Base-by-base conservation (phyloP, 192 early-diverging fungal genomes). In the Dissophora ornata region DNA sequence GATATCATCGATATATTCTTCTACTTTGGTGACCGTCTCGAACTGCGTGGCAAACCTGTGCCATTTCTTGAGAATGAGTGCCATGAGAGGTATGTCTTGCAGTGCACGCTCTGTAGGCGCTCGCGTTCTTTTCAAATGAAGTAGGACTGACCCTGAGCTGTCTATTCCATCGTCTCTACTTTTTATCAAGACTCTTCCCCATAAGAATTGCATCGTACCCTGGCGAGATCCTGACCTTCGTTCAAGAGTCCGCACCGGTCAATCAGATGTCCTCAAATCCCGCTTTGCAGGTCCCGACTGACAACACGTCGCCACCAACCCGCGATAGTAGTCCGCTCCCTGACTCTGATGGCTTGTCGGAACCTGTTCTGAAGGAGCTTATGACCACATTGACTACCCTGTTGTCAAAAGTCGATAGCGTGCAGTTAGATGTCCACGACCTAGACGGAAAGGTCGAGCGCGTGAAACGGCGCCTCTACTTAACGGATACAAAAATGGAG, bases 1-100 rank as follows among this genome's bases (percentile, higher is more conserved):
- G 64, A 67, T 49, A 66, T 62, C 15, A 54, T 47, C 8, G 64
- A 77, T 44, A 58, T 64, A 8, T 77, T 67, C 22, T 50, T 42
- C 26, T 28, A 57, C 22, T 60, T 62, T 36, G 63, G 50, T n/a
- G 50, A 61, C 28, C 42, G 42, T 1, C 59, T 77, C 32, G 36
- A 36, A 44, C 33, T 77, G 9, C 26, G 67, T 62, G 71, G 64
- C 8, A 33, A 40, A 5, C 57, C 57, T 25, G 64, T 67, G 3
- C 64, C 71, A 2, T 77, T 55, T 22, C 71, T 77, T 24, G 63
- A 67, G 28, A 41, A 77, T 40, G 49, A 62, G 19, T 29, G 48
- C 28, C 57, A 49, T 26, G 57, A 60, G 33, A 53, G 57, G 57
- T 40, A 38, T 41, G 65, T 57, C 12, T 21, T 16, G 9, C 28